Conservation (phyloP, 352 stramenopile genomes). For the Phytophthora pistaciae region DNA sequence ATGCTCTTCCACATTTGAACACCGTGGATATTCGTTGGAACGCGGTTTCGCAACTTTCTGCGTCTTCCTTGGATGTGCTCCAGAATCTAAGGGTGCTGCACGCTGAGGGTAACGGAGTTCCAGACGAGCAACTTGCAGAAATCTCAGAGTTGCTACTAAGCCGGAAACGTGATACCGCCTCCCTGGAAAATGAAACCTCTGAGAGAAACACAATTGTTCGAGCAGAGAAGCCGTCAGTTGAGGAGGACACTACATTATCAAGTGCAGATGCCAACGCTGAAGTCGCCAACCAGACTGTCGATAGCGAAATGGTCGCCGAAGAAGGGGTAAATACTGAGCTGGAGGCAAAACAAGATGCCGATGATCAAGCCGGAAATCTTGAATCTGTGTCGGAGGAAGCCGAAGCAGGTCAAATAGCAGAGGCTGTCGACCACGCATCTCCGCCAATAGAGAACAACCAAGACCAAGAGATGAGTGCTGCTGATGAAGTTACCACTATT, state of each 20-base stretch:
- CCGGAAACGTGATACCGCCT: neutral
- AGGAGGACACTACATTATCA: neutral
- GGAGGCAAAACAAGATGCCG: constrained; percentile 1
- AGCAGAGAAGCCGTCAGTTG: neutral
- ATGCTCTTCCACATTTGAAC: constrained; percentile 35
- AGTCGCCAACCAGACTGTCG: neutral
- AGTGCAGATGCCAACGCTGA: neutral
- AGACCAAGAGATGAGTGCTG: constrained; percentile 9
- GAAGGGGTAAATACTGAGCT: neutral
- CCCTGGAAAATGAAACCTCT: neutral
- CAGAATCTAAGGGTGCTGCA: constrained; percentile 22
- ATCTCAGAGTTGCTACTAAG: constrained; percentile 30
- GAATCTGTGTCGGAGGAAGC: neutral
- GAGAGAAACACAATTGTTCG: neutral
- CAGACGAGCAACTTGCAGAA: constrained; percentile 20
- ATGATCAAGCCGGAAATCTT: constrained; percentile 5
- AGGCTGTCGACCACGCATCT: neutral
- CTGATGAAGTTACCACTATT: constrained; percentile 1
- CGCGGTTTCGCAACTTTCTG: constrained; percentile 27
- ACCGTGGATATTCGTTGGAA: constrained; percentile 60
- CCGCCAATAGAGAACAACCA: neutral
- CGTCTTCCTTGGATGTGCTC: constrained; percentile 4
- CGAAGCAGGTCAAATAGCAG: neutral
- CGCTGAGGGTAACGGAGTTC: constrained; percentile 37
- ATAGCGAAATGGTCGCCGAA: neutral